Conservation (phyloP, 2,329 filamentous ascomycete species). For the Fusarium sp. region DNA sequence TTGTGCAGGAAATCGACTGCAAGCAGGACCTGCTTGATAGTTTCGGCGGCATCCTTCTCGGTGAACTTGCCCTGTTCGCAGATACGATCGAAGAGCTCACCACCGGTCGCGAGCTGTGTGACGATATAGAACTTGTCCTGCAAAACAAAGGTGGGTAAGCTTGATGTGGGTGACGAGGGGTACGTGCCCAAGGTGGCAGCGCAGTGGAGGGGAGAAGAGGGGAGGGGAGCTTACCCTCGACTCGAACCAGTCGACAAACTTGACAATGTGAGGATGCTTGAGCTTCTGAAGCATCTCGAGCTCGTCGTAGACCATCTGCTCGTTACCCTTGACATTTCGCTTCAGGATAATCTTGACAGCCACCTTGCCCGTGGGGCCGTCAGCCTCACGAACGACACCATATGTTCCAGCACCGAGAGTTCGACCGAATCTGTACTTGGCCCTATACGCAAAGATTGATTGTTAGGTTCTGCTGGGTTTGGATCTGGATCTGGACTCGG, state of each 20-base stretch:
- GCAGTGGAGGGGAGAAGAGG: neutral
- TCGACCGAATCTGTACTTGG: conserved; percentile 91
- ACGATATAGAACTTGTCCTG: conserved; percentile 99
- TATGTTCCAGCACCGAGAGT: conserved; percentile 97
- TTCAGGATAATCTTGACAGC: conserved; percentile 99
- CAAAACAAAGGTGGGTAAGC: conserved; percentile 22
- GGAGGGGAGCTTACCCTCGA: conserved; percentile 76
- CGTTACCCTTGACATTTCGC: conserved; percentile 98
- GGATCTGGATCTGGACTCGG: conserved; percentile 18
- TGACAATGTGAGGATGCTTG: conserved; percentile 94
- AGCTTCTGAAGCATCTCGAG: conserved; percentile 91
- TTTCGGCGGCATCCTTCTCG: conserved; percentile 96
- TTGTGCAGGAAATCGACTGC: conserved; percentile 95
- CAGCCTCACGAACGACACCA: conserved; percentile 96
- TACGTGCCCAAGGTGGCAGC: conserved; percentile 2
- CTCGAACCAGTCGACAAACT: conserved; percentile 99
- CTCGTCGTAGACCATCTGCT: conserved; percentile 99
- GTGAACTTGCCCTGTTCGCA: conserved; percentile 99
- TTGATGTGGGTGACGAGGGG: conserved; percentile 5
- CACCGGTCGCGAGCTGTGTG: conserved; percentile 93
- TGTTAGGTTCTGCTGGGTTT: conserved; percentile 43
- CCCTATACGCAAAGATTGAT: conserved; percentile 59
- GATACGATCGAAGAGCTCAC: conserved; percentile 97
- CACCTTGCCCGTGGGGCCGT: conserved; percentile 84
- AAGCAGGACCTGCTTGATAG: conserved; percentile 91